Percentiles rank a stretch among this genome's conserved stretches.
These are phyloP conservation scores for Aphanoascus verrucosus DNA, from an alignment of 2,329 filamentous ascomycete genomes.

Conservation along the genomic window DNA sequence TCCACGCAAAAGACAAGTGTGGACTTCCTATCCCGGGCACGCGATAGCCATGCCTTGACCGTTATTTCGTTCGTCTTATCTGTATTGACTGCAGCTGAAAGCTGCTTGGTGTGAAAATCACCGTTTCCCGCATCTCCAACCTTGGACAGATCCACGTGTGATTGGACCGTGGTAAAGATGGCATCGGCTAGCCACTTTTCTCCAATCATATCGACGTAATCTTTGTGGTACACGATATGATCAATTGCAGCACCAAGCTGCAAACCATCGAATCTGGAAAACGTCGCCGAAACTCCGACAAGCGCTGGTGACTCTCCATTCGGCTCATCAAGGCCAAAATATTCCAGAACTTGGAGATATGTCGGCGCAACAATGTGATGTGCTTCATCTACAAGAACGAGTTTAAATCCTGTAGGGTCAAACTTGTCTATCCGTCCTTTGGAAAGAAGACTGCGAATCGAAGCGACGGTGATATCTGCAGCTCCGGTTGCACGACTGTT, in stretches of 20 bases:
- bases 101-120: slow-evolving; percentile 68
- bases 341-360: slow-evolving; percentile 63
- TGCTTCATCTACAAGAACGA: slow-evolving; percentile 88
- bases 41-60: slow-evolving; percentile 73
- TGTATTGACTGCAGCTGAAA: slow-evolving; percentile 77
- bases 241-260: slow-evolving; percentile 77
- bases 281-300: slow-evolving; percentile 79
- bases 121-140: slow-evolving; percentile 56
- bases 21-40: slow-evolving; percentile 62
- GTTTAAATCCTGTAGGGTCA: slow-evolving; percentile 67
- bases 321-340: slow-evolving; percentile 59
- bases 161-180: slow-evolving; percentile 85
- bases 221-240: slow-evolving; percentile 90
- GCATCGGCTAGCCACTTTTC: slow-evolving; percentile 88
- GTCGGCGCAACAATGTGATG: slow-evolving; percentile 85
- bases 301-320: slow-evolving; percentile 50
- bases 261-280: slow-evolving; percentile 72
- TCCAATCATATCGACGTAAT: slow-evolving; percentile 69
- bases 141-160: slow-evolving; percentile 64
- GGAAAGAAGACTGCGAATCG: slow-evolving; percentile 72
- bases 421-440: slow-evolving; percentile 71
- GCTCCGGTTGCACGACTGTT: slow-evolving; percentile 60
- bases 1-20: slow-evolving; percentile 94
- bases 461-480: slow-evolving; percentile 90
- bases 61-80: slow-evolving; percentile 69